A percentile compares a stretch with the other conserved stretches of the same genome.
These are phyloP conservation scores for Eruca vesicaria DNA, from an alignment of 441 rosid genomes.

Conservation along the genomic window DNA sequence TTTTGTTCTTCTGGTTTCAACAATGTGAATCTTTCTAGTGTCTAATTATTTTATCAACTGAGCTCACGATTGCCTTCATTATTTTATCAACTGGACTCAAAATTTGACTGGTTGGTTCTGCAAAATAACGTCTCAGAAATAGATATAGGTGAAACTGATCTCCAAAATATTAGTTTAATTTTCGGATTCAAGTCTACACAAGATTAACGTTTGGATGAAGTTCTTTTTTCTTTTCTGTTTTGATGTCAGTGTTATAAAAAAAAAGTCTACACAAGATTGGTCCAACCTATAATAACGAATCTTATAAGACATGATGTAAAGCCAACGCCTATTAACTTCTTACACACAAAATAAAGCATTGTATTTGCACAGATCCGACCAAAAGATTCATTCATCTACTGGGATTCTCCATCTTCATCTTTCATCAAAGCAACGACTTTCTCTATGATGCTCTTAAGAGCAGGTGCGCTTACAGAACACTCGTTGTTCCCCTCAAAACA, in stretches of 20 bases:
- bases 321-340: neutral
- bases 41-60: no score
- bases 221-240: no score
- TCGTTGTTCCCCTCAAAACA: constrained; percentile 65
- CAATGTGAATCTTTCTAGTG: no score
- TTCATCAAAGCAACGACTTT: constrained; percentile 42
- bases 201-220: no score
- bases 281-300: neutral
- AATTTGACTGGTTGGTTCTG: no score
- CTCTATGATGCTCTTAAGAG: constrained; percentile 61
- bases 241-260: no score
- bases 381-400: neutral
- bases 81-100: no score
- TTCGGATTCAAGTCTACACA: neutral
- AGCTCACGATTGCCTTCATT: no score
- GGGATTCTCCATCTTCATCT: neutral
- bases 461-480: constrained; percentile 66
- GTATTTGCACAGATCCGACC: neutral
- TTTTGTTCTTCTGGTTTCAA: neutral
- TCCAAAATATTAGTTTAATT: neutral
- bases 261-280: neutral
- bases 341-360: neutral
- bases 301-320: neutral
- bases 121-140: no score
- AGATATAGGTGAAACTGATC: neutral